Conservation (phyloP, 768 basidiomycete genomes). For the Serendipita indica region DNA sequence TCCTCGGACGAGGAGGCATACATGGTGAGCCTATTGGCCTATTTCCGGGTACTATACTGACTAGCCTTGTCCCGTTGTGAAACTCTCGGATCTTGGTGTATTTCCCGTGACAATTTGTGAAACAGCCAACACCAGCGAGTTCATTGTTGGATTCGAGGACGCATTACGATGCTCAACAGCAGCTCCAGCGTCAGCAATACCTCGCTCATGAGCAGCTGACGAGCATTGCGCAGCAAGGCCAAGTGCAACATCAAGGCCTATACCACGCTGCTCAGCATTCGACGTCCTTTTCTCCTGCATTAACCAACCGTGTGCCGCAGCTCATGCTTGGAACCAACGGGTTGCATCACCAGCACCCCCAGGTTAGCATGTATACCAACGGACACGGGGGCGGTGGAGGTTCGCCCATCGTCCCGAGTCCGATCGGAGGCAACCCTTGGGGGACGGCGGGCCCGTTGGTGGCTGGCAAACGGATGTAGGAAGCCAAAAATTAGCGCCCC, state of each 20-base stretch:
- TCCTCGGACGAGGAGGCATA: conserved; percentile 1
- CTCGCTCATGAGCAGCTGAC: background rate
- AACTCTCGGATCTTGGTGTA: background rate
- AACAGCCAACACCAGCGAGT: background rate
- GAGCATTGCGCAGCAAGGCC: conserved; percentile 4
- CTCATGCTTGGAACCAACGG: too few species aligned
- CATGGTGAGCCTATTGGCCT: background rate
- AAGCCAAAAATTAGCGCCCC: too few species aligned
- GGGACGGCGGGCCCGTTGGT: too few species aligned
- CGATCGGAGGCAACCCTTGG: too few species aligned
- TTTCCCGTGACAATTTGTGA: background rate
- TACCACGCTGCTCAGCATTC: too few species aligned
- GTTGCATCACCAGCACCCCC: too few species aligned
- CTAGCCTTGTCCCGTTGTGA: background rate
- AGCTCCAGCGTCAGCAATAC: background rate
- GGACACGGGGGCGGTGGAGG: background rate
- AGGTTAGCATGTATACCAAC: background rate
- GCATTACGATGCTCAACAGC: background rate
- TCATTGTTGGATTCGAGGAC: background rate
- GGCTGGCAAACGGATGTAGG: too few species aligned
- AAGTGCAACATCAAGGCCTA: background rate
- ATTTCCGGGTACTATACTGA: too few species aligned
- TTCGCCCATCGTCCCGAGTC: too few species aligned
- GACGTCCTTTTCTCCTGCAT: too few species aligned
- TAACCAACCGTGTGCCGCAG: too few species aligned